These are phyloP conservation scores for Lentinula sp. DNA, from an alignment of 768 basidiomycete genomes.

Conservation along the genomic window DNA sequence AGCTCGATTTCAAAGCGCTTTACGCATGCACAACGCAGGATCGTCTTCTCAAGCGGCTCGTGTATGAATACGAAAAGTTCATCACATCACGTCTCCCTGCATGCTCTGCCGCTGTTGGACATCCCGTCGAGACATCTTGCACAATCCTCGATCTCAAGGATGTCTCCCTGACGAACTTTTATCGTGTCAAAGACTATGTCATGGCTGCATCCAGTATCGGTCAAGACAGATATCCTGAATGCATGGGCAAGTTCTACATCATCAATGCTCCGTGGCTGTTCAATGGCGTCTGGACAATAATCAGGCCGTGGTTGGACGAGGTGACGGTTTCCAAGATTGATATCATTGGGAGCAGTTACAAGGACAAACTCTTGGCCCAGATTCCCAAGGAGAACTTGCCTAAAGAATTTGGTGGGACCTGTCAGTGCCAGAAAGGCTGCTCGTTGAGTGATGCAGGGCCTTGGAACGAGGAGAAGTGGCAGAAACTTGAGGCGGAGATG, in stretches of 20 bases:
- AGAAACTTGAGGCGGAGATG: conserved; percentile 3
- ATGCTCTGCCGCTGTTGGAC: conserved; percentile 62
- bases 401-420: conserved; percentile 77
- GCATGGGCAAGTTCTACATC: conserved; percentile 98
- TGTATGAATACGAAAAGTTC: conserved; percentile 91
- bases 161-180: conserved; percentile 73
- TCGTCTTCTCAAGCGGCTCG: conserved; percentile 82
- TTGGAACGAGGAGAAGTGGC: conserved; percentile 51
- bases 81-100: conserved; percentile 76
- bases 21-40: conserved; percentile 80
- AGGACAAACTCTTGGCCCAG: conserved; percentile 71
- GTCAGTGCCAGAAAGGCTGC: conserved; percentile 76
- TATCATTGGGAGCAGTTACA: conserved; percentile 75
- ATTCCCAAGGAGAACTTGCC: conserved; percentile 84
- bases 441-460: conserved; percentile 88
- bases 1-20: conserved; percentile 80
- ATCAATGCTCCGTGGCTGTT: conserved; percentile 97
- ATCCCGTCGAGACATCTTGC: conserved; percentile 94
- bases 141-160: conserved; percentile 89
- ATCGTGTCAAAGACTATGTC: conserved; percentile 90
- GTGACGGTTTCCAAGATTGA: conserved; percentile 95
- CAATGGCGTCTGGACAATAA: conserved; percentile 77
- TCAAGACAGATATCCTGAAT: conserved; percentile 89
- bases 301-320: conserved; percentile 93
- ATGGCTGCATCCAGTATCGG: conserved; percentile 69